Conservation (phyloP, 257 asterid species). For the Verbena officinalis region DNA sequence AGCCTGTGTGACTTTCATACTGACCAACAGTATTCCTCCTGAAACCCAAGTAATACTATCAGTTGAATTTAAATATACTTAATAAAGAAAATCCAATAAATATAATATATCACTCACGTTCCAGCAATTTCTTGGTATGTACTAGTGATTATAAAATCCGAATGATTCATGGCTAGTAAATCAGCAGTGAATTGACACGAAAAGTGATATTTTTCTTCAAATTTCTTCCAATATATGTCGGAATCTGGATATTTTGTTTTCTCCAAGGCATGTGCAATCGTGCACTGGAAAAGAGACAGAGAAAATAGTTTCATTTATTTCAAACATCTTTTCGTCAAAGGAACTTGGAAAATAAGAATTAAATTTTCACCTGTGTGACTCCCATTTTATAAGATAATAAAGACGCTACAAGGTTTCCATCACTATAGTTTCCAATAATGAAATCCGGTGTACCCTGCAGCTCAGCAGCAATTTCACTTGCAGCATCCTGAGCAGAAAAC, state of each 20-base stretch:
- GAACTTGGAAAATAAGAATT: neutral
- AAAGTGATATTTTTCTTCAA: conserved; percentile 93
- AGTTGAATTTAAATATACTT: neutral
- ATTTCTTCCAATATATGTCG: conserved; percentile 86
- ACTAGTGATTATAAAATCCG: conserved; percentile 95
- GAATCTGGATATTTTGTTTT: conserved; percentile 99
- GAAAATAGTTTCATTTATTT: neutral
- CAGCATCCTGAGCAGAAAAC: conserved; percentile 62
- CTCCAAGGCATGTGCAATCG: conserved; percentile 98
- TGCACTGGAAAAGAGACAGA: conserved; percentile 56
- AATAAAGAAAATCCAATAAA: neutral
- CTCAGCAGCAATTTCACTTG: conserved; percentile 89
- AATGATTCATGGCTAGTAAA: conserved; percentile 88
- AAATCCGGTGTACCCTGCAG: conserved; percentile 85
- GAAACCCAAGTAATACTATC: conserved; percentile 32
- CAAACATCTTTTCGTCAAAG: conserved; percentile 7
- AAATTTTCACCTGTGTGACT: conserved; percentile 73
- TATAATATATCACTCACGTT: conserved; percentile 60
- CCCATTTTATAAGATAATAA: conserved; percentile 84
- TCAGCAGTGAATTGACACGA: conserved; percentile 98
- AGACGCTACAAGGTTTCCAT: conserved; percentile 98
- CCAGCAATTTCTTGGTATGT: conserved; percentile 99
- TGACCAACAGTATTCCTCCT: conserved; percentile 95
- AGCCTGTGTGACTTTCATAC: conserved; percentile 85
- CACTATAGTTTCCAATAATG: conserved; percentile 94